Base-by-base conservation (phyloP, 805 yeast species). In the Sungouiella blattae region DNA sequence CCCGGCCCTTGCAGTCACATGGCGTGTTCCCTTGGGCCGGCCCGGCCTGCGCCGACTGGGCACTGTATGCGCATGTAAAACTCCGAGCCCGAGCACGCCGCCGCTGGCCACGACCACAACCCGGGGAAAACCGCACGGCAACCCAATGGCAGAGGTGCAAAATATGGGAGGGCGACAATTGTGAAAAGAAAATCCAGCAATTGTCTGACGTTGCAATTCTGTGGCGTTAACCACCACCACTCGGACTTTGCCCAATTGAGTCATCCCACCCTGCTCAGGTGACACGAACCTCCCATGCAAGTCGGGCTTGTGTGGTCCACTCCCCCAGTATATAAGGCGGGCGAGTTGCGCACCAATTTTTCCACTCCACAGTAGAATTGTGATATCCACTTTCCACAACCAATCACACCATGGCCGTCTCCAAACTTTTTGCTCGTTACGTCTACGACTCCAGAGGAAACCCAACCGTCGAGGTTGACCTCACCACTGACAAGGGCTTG, bases 381-480 rank as follows among this genome's bases (percentile, higher is more conserved):
- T n/a, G n/a, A n/a, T 7, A 20, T 20, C 9, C 8, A 20, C 22
- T 20, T 20, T 20, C 9, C 9, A 7, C 22, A 20, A 20, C 9
- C 22, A 20, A 20, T 20, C 9, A 20, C 6, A 64, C 37, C 65
- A 87, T 87, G 95, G 83, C 96, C 56, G 78, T 87, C 60, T 68
- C 86, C 54, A 89, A 91, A 73, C 73, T 89, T 57, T 81, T 76
- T 71, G 86, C 98, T 60, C 89, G 98, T 76, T 84, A 80, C 79
- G 96, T 91, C 72, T 91, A 93, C 83, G 98, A 91, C 77, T 91
- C 98, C 59, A 87, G 98, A 76, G 98, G 98, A 75, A 93, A 91
- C 83, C 98, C 98, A 75, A 91, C 98, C 56, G 98, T 93, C 58
- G 98, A 93, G 81, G 98, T 93, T 55, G 98, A 93, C 64, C 62